Base-by-base conservation (phyloP, 2,329 filamentous ascomycete genomes). In the Hysterium pulicare region DNA sequence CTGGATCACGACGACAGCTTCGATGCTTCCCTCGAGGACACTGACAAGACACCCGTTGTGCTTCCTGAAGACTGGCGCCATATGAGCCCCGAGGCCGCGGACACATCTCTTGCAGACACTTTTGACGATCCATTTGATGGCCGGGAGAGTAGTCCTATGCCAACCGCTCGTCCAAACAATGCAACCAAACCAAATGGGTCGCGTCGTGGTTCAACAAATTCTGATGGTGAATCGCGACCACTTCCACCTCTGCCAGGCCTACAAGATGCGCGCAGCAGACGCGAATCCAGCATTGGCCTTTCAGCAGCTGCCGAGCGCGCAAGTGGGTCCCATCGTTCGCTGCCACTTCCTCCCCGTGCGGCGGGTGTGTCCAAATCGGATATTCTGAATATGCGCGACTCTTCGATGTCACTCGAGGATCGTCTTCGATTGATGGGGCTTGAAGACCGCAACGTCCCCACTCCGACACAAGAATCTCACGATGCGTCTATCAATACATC, bases 11-110 rank as follows among this genome's bases (percentile, higher is more conserved):
- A 91, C 32, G 91, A 96, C 61, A 96, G 91, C 71, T 97, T 97
- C 55, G 91, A 97, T 67, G 91, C 88, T 11, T 95, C 90, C 5
- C 77, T 97, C 1, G 91, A 97, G 68, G 91, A 97, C 60, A 91
- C 89, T 4, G 89, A 95, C 59, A 97, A 97, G 74, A 97, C 93
- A 1, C 93, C 93, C 0, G 93, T 98, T 9, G 91, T 98, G n/a
- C 81, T 94, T 17, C 93, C 93, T 1, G 93, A 97, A 58, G 90
- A 96, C 63, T 98, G 93, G 93, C 83, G 87, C 49, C 87, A 81
- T 51, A 82, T 84, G 77, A 90, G 71, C 71, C 87, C 70, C 63
- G 82, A 75, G 55, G 81, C 67, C 17, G 78, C 73, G n/a, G 74
- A 81, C 48, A 75, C 70, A 11, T 74, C 75, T 19, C 60, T 81